These are phyloP conservation scores for Eucalyptus marginata DNA, from an alignment of 345 rosid genomes.

Conservation along the genomic window DNA sequence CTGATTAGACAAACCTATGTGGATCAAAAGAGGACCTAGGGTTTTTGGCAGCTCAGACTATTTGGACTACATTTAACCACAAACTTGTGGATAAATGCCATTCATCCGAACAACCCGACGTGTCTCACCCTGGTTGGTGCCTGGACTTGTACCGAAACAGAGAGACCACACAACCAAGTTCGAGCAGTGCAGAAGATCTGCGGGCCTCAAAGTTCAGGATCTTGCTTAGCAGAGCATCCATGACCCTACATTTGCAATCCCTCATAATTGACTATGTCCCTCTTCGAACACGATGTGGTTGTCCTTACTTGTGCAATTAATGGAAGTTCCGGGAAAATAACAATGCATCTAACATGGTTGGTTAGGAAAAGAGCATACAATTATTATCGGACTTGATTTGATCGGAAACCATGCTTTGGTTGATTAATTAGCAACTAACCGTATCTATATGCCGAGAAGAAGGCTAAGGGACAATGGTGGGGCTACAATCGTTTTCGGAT, in stretches of 20 bases:
- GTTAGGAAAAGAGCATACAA: neutral
- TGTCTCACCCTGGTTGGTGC: neutral
- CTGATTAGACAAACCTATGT: neutral
- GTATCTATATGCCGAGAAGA: neutral
- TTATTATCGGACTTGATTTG: neutral
- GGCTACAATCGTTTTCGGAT: neutral
- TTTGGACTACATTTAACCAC: neutral
- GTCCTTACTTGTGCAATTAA: neutral
- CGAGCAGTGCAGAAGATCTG: neutral
- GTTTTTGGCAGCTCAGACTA: neutral
- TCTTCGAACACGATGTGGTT: neutral
- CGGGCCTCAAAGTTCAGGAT: neutral
- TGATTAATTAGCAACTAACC: neutral
- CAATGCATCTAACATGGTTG: neutral
- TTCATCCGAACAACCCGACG: neutral
- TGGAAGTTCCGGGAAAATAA: neutral
- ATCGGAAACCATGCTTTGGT: neutral
- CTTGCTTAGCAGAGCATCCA: neutral
- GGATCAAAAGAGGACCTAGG: neutral
- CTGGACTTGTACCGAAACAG: neutral
- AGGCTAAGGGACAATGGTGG: neutral
- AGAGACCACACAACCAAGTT: neutral
- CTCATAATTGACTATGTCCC: neutral
- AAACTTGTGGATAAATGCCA: neutral
- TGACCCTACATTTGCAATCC: neutral